These are phyloP conservation scores for Leptographium galeiforme DNA, from an alignment of 2,329 filamentous ascomycete species.

Conservation along the genomic window DNA sequence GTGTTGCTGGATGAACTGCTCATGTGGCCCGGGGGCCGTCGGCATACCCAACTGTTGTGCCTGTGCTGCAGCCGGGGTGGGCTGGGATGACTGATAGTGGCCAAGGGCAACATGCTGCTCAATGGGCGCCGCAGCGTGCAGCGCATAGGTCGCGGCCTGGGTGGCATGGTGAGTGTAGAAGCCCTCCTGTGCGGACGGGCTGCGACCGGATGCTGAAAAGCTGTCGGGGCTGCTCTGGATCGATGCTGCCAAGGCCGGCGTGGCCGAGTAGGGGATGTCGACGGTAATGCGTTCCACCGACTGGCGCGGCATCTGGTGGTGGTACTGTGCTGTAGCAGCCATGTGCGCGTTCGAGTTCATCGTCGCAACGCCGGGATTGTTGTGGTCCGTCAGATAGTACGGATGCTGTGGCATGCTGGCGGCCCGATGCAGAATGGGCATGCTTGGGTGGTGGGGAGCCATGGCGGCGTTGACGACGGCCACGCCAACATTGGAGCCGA, in stretches of 20 bases:
- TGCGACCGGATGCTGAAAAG: constrained; percentile 40
- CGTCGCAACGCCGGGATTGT: constrained; percentile 47
- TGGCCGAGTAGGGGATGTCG: constrained; percentile 36
- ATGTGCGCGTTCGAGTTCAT: constrained; percentile 35
- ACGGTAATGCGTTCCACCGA: constrained; percentile 31
- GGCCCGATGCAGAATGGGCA: constrained; percentile 36
- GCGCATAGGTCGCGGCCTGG: constrained; percentile 32
- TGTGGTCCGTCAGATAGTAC: constrained; percentile 48
- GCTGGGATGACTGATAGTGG: constrained; percentile 26
- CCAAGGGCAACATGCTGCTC: constrained; percentile 25
- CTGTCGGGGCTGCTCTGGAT: constrained; percentile 48
- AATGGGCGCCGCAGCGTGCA: constrained; percentile 33
- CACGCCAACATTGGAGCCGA: background rate
- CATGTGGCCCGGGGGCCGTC: background rate
- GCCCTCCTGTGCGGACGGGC: constrained; percentile 37
- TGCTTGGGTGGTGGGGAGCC: constrained; percentile 20
- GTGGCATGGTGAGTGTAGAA: constrained; percentile 44
- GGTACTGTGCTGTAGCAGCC: constrained; percentile 17
- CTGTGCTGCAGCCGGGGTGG: constrained; percentile 21
- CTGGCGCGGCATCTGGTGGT: constrained; percentile 39
- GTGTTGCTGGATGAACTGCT: constrained; percentile 16
- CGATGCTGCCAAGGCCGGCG: constrained; percentile 30
- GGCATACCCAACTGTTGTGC: constrained; percentile 17
- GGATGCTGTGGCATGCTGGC: constrained; percentile 30
- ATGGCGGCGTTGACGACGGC: constrained; percentile 4